Conservation (phyloP, 2,329 filamentous ascomycete genomes). For the Penicillium sp. region DNA sequence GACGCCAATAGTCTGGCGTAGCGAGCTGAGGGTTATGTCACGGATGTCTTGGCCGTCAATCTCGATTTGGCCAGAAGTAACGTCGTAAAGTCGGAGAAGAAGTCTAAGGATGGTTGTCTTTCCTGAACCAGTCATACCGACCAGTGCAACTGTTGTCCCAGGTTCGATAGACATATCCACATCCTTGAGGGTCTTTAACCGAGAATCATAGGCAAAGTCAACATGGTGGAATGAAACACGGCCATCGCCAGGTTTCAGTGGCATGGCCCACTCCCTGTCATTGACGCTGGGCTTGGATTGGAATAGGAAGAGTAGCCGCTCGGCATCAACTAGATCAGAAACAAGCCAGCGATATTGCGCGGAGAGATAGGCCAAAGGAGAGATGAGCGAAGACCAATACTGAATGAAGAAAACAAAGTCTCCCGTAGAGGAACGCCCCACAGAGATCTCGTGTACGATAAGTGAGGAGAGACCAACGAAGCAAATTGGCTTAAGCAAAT, state of each 20-base stretch:
- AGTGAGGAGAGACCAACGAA: slow-evolving; percentile 48
- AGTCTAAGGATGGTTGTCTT: slow-evolving; percentile 57
- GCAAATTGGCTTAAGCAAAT: slow-evolving; percentile 49
- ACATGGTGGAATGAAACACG: slow-evolving; percentile 52
- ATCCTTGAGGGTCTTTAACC: slow-evolving; percentile 48
- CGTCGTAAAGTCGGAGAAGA: slow-evolving; percentile 56
- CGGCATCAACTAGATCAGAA: slow-evolving; percentile 62
- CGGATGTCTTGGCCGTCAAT: slow-evolving; percentile 59
- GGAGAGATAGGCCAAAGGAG: slow-evolving; percentile 51
- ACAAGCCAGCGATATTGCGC: slow-evolving; percentile 51
- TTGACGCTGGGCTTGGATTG: slow-evolving; percentile 48
- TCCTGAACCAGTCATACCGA: slow-evolving; percentile 56
- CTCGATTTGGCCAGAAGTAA: slow-evolving; percentile 47
- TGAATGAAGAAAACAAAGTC: slow-evolving; percentile 63
- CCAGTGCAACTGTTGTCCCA: slow-evolving; percentile 55
- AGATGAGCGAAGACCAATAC: slow-evolving; percentile 58
- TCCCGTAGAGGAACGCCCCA: slow-evolving; percentile 52
- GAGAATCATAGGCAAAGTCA: slow-evolving; percentile 52
- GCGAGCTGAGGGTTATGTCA: slow-evolving; percentile 56
- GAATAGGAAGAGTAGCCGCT: slow-evolving; percentile 51
- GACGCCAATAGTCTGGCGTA: slow-evolving; percentile 60
- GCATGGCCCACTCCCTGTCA: slow-evolving; percentile 35
- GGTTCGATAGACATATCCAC: slow-evolving; percentile 48
- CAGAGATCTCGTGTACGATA: slow-evolving; percentile 53
- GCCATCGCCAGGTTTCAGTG: slow-evolving; percentile 43